Evolutionary conservation across 2,329 filamentous ascomycete species (phyloP), one percentile per base, ranked within the genome.

Genomic region (Trichoderma guizhouense): DNA sequence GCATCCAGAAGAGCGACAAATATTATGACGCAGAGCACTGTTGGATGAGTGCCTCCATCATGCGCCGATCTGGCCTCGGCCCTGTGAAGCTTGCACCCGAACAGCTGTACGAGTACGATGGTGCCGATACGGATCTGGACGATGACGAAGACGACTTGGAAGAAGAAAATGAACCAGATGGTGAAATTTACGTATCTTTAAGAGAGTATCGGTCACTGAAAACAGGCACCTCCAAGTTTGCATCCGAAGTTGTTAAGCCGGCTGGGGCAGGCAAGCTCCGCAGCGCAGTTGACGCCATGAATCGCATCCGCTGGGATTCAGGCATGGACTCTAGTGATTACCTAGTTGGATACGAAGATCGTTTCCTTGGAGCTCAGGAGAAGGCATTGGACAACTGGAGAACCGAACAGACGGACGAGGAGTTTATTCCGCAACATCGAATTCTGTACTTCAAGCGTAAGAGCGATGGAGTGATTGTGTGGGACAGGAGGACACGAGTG

Each of bases 361-460:
- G 89, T 18, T 90, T 91, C 75, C 72, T 83, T 5, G 88, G 87
- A 1, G 82, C 84, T 3, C 83, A 82, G 74, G 89, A 91, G 78
- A 86, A 85, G 74, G 77, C 83, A 2, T 79, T 90, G 6, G 85
- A 85, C 66, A 80, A 83, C 34, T 91, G 89, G 89, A 89, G 88
- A 81, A 83, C 81, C 18, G 89, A 90, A 76, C 86, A 88, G 79
- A 90, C 89, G 36, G 86, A 91, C 74, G 88, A 91, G 72, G 89
- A 91, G 78, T 91, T 90, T 76, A 90, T 91, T 70, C 89, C 89
- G 7, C 87, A 90, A 79, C 89, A 91, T 76, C 83, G 89, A 18
- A 89, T 91, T 73, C 77, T 89, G 71, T 90, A 89, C 77, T 91
- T 91, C 76, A 88, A 85, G 78, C 82, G 85, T 12, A 84, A 79